Base-by-base conservation (phyloP, 2,329 filamentous ascomycete species). In the Lomentospora prolificans region DNA sequence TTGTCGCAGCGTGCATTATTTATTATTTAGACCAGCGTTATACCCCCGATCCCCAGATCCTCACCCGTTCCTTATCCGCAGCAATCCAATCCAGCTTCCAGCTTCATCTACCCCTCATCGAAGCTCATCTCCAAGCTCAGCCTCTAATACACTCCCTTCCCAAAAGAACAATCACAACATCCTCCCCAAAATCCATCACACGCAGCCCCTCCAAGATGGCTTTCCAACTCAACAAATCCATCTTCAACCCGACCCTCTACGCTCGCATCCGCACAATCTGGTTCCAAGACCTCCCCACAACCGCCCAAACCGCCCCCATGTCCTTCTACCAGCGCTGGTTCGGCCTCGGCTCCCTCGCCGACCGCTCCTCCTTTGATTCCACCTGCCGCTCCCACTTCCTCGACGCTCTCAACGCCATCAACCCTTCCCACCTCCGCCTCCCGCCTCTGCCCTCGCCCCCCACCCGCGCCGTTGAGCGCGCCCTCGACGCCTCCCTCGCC, bases 381-480 rank as follows among this genome's bases (percentile, higher is more conserved):
- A 27, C 24, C 4, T 59, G 57, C 52, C 17, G 36, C 27, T n/a
- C 46, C 17, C 48, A 39, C 31, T 50, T 57, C 25, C 24, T 52
- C 10, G 24, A 50, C 8, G 33, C 53, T 27, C 57, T 52, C 19
- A 41, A 48, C 31, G 25, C 36, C 19, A 75, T 75, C 72, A 72
- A 70, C 25, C 69, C 66, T 17, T 66, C 64, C 30, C 71, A 75
- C 54, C 61, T 70, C 8, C 63, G 72, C 1, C 72, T 72, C 3
- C 60, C 64, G 2, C 67, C 65, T 24, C 30, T 33, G 7, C 67
- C 67, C 31, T 55, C 50, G 57, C 57, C 53, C 14, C 19, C 4
- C 14, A 48, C 57, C 27, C 57, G 48, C n/a, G 52, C 56, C 14
- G 50, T 27, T 22, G 57, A 58, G 51, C 50, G 54, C 8, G 33